Conservation (phyloP, 2,329 filamentous ascomycete species). For the Mariannaea sp. region DNA sequence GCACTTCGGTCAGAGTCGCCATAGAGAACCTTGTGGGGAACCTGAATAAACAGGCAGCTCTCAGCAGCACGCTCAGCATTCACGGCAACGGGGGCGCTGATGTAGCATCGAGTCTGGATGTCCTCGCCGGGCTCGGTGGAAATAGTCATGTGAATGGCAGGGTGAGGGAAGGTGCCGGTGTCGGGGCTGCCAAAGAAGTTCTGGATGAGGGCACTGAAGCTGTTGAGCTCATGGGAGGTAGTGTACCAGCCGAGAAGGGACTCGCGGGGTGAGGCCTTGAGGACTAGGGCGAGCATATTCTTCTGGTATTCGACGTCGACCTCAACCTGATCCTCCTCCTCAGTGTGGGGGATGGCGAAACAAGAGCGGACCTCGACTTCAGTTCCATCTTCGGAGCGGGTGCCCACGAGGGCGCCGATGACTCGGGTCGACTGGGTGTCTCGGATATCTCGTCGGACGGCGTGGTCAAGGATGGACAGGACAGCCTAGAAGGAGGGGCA, state of each 20-base stretch:
- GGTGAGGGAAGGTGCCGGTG: constrained; percentile 95
- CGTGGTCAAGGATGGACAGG: constrained; percentile 88
- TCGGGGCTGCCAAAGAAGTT: constrained; percentile 99
- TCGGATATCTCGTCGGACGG: constrained; percentile 77
- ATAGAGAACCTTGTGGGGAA: constrained; percentile 93
- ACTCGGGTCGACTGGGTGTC: constrained; percentile 89
- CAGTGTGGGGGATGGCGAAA: constrained; percentile 97
- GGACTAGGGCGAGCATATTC: constrained; percentile 94
- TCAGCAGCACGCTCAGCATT: constrained; percentile 94
- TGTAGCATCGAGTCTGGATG: constrained; percentile 91
- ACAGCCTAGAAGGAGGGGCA: constrained; percentile 55
- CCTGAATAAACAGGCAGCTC: constrained; percentile 95
- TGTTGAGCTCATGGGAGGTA: constrained; percentile 95
- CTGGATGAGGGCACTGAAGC: constrained; percentile 94
- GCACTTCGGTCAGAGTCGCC: constrained; percentile 70
- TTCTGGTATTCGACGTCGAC: constrained; percentile 99
- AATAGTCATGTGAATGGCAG: constrained; percentile 96
- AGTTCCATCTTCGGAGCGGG: constrained; percentile 92
- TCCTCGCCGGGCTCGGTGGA: constrained; percentile 86
- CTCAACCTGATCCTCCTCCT: constrained; percentile 98
- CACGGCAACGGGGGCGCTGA: constrained; percentile 91
- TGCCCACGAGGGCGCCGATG: constrained; percentile 93
- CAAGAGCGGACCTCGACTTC: constrained; percentile 95
- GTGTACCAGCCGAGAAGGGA: constrained; percentile 98
- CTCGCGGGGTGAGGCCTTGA: constrained; percentile 93